Evolutionary conservation across 768 basidiomycete species (phyloP).

Genomic region (Rhodotorula sphaerocarpa): DNA sequence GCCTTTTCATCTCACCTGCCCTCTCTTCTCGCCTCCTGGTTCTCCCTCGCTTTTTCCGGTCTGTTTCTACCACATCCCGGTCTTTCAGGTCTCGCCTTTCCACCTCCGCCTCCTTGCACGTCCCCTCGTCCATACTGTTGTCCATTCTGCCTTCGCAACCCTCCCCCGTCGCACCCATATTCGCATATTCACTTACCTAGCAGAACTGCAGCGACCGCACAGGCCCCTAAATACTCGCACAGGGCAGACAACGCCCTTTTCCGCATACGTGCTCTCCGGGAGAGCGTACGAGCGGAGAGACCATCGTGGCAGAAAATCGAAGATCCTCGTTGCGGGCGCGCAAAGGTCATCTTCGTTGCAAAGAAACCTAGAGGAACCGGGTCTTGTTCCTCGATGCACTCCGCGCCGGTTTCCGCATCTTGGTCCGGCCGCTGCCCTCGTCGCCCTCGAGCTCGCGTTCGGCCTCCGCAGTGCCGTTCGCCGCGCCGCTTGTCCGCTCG

Average conservation of each 20-base stretch:
- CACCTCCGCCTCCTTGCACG: not conserved
- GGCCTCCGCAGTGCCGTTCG: slow-evolving; percentile 44
- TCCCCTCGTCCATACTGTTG: not conserved
- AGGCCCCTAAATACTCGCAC: too few species aligned
- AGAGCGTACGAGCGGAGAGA: too few species aligned
- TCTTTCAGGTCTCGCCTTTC: too few species aligned
- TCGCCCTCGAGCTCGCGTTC: slow-evolving; percentile 47
- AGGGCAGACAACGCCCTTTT: too few species aligned
- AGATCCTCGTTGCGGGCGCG: too few species aligned
- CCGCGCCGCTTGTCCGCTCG: slow-evolving; percentile 61
- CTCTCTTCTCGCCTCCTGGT: too few species aligned
- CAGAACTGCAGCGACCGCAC: not conserved
- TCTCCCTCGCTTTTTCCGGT: too few species aligned
- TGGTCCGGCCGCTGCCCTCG: slow-evolving; percentile 68
- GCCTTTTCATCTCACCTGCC: too few species aligned
- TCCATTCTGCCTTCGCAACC: not conserved
- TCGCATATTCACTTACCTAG: not conserved
- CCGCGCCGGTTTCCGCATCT: slow-evolving; percentile 66
- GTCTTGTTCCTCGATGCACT: slow-evolving; percentile 80
- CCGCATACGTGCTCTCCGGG: too few species aligned
- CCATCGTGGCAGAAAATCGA: too few species aligned
- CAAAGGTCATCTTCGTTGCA: too few species aligned
- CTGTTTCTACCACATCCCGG: not conserved
- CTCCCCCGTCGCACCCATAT: not conserved
- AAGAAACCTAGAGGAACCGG: slow-evolving; percentile 20